phyloP scores from a whole-genome alignment of 2,329 filamentous ascomycete species.

The Penicillium sclerotigenum region DNA sequence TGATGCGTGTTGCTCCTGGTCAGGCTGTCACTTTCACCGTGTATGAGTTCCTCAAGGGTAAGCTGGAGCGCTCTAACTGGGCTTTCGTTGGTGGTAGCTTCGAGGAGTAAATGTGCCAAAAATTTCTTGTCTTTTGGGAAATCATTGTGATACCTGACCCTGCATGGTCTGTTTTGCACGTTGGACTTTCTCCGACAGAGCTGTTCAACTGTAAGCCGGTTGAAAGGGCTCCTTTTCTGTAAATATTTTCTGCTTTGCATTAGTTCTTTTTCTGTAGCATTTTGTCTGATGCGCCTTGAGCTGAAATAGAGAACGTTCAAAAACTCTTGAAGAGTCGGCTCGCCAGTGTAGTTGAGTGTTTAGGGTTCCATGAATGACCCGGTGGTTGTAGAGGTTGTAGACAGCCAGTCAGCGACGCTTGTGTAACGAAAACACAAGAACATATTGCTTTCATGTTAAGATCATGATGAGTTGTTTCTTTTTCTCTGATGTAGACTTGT shows the following conservation, averaged over 20 bases:
- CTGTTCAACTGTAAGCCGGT: slow-evolving; percentile 10
- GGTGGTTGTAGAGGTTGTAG: not conserved
- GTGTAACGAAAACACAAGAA: not conserved
- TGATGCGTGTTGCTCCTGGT: slow-evolving; percentile 95
- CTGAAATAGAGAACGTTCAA: slow-evolving; percentile 4
- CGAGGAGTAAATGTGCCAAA: slow-evolving; percentile 53
- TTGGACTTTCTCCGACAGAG: slow-evolving; percentile 7
- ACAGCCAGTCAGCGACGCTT: not conserved
- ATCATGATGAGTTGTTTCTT: no score
- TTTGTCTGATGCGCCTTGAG: slow-evolving; percentile 9
- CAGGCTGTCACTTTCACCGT: slow-evolving; percentile 77
- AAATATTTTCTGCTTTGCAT: slow-evolving; percentile 17
- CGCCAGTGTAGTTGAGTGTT: not conserved
- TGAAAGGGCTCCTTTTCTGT: slow-evolving; percentile 12
- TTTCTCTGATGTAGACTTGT: not conserved
- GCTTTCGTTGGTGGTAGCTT: slow-evolving; percentile 60
- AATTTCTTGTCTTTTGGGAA: slow-evolving; percentile 11
- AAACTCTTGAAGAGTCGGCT: not conserved
- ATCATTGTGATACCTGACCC: slow-evolving; percentile 27
- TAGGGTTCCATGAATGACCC: not conserved
- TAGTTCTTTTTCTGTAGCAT: slow-evolving; percentile 20
- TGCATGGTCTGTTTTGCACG: slow-evolving; percentile 16
- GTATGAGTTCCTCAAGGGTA: slow-evolving; percentile 72
- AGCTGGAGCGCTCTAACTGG: slow-evolving; percentile 64
- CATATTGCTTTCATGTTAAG: not conserved